Evolutionary conservation across 306 rosid species (phyloP), one percentile per base, ranked within the genome.

Genomic region (Prunus salicina): DNA sequence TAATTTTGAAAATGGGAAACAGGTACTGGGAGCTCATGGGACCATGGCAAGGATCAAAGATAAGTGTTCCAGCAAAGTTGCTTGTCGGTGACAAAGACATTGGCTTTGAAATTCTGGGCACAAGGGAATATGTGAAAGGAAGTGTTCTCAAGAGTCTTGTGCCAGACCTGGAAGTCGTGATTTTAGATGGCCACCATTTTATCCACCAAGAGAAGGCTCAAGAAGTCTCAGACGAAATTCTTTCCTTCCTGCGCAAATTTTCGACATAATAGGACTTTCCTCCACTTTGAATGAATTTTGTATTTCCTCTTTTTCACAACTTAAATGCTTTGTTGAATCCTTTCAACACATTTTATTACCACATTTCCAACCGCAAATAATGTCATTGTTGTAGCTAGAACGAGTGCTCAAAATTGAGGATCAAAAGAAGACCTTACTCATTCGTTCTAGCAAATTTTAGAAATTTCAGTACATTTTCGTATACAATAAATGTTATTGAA

Each of bases 401-500:
- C 61, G 55, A 73, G 52, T 51, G 55, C 58, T 49, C 0, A 73
- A 8, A 46, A 64, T 9, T 20, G 18, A 38, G 49, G 19, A 12
- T 34, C 20, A 28, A 27, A 30, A 73, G 47, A 16, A 76, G 55
- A 22, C 38, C 78, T 83, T 61, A 90, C 62, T 89, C 91, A 22
- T 77, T 89, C 78, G 80, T 84, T 82, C 82, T 85, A 6, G 86
- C 72, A 20, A n/a, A 63, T 82, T 92, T 91, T 62, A 96, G 86
- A 75, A 92, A 85, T 68, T 86, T 89, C 49, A 89, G 69, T 81
- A 88, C 89, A 80, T 96, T 92, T 83, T 95, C 97, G 62, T 95
- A 91, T 71, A 91, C 97, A 85, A 92, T 76, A 80, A 95, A 95
- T 41, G 97, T 95, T 80, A 95, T 82, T 53, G 96, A 96, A 75